Conservation (phyloP, 805 yeast species). For the Cephaloascus fragrans region DNA sequence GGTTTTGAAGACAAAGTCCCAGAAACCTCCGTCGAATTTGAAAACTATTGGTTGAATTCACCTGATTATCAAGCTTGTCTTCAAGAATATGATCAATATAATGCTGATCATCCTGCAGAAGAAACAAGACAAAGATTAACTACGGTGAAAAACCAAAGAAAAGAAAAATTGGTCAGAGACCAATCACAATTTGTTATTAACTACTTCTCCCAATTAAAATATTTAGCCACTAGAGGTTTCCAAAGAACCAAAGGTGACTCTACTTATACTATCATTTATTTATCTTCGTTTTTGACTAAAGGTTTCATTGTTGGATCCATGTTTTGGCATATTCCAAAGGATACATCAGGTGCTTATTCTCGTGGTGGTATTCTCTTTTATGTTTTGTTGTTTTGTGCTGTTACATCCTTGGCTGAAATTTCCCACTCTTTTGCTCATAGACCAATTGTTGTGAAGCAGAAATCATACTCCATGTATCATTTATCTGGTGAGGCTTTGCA, state of each 20-base stretch:
- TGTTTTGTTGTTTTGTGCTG: conserved; percentile 48
- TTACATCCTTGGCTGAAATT: conserved; percentile 54
- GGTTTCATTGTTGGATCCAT: conserved; percentile 54
- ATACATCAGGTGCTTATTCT: conserved; percentile 47
- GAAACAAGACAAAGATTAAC: conserved; percentile 28
- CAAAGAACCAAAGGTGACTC: conserved; percentile 47
- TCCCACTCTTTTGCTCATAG: conserved; percentile 49
- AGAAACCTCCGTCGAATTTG: conserved; percentile 17
- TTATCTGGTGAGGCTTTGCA: conserved; percentile 59
- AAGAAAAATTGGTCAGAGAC: conserved; percentile 24
- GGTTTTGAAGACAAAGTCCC: conserved; percentile 33
- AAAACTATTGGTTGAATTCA: conserved; percentile 15
- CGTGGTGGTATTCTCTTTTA: conserved; percentile 59
- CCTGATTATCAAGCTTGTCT: conserved; percentile 14
- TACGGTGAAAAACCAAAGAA: conserved; percentile 30
- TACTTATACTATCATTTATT: conserved; percentile 39
- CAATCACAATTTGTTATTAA: conserved; percentile 33
- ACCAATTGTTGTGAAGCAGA: conserved; percentile 57
- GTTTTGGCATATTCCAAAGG: conserved; percentile 38
- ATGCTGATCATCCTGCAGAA: conserved; percentile 29
- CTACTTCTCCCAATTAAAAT: conserved; percentile 38
- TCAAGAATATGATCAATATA: conserved; percentile 27
- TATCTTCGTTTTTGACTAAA: conserved; percentile 44
- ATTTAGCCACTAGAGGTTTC: conserved; percentile 44
- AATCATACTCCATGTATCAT: conserved; percentile 51